Evolutionary conservation across 2,329 filamentous ascomycete species (phyloP), one percentile per base, ranked within the genome.

Genomic region (Colletotrichum destructivum): DNA sequence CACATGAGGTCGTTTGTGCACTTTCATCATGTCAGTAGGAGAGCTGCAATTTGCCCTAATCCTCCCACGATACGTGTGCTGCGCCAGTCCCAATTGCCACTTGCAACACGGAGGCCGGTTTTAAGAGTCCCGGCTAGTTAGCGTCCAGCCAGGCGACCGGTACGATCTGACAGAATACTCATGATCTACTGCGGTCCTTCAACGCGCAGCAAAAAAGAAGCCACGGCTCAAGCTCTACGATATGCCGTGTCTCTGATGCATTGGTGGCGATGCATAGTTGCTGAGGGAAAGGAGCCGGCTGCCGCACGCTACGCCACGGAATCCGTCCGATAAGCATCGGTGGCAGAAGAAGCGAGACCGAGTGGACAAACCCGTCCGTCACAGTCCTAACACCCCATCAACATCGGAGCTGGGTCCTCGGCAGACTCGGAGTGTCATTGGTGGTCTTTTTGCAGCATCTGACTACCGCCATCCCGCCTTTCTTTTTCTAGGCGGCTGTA

Each of bases 381-480:
- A 62, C 63, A 38, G n/a, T 57, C 55, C 54, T 40, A 40, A 31
- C 15, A 44, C 15, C 13, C 16, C 26, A 15, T 23, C 59, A 61
- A 35, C n/a, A 26, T 68, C 59, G 65, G 69, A 71, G 65, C 54
- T 69, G 59, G 65, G 69, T 71, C 65, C 65, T 71, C 56, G 54
- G 46, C 23, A 69, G 65, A 23, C 65, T 63, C 59, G 59, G 49
- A 16, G 18, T 59, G 26, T 49, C 52, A 71, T 71, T 71, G 65
- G 65, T 71, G 69, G 44, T 44, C 31, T 64, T 60, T 60, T 71
- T 31, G 46, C 52, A 59, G 40, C 57, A 46, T 26, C 62, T 67
- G 16, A 23, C 16, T 51, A 35, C 55, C 21, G 55, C 64, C 23
- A 49, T 51, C 68, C 56, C 42, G 11, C 49, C 44, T 71, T 68